phyloP scores from a whole-genome alignment of 345 rosid genomes.

The Mangifera indica region DNA sequence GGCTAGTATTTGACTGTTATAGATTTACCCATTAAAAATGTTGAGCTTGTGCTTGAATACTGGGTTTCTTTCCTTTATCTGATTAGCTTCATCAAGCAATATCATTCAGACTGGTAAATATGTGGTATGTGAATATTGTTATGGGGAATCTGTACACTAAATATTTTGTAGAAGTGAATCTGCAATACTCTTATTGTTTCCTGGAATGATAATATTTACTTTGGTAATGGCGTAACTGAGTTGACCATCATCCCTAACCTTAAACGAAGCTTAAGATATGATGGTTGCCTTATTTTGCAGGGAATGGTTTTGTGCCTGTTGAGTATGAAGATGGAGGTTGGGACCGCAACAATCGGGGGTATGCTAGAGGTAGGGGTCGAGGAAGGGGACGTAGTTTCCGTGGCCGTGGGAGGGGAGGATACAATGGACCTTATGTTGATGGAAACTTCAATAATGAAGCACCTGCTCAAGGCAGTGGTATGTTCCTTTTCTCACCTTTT shows the following conservation, averaged over 20 bases:
- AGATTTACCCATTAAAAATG: neutral
- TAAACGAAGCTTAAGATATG: neutral
- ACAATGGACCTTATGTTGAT: conserved; percentile 66
- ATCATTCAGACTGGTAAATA: neutral
- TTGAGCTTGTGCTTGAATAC: neutral
- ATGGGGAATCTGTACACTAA: neutral
- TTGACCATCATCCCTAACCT: neutral
- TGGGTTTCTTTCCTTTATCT: neutral
- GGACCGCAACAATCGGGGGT: conserved; percentile 65
- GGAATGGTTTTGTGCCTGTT: conserved; percentile 60
- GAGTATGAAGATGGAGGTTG: conserved; percentile 80
- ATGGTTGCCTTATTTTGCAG: conserved; percentile 32
- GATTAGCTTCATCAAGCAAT: neutral
- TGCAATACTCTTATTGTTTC: neutral
- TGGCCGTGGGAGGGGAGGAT: conserved; percentile 87
- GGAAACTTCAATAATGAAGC: conserved; percentile 60
- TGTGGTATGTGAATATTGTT: neutral
- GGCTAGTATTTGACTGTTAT: neutral
- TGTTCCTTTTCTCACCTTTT: neutral
- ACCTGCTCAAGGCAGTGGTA: conserved; percentile 45
- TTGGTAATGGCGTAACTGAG: neutral
- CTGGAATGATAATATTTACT: neutral
- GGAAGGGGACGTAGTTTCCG: conserved; percentile 80
- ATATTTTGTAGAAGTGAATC: neutral
- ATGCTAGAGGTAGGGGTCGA: conserved; percentile 76